phyloP scores from a whole-genome alignment of 2,329 filamentous ascomycete species.

The Phyllosticta paracitricarpa region DNA sequence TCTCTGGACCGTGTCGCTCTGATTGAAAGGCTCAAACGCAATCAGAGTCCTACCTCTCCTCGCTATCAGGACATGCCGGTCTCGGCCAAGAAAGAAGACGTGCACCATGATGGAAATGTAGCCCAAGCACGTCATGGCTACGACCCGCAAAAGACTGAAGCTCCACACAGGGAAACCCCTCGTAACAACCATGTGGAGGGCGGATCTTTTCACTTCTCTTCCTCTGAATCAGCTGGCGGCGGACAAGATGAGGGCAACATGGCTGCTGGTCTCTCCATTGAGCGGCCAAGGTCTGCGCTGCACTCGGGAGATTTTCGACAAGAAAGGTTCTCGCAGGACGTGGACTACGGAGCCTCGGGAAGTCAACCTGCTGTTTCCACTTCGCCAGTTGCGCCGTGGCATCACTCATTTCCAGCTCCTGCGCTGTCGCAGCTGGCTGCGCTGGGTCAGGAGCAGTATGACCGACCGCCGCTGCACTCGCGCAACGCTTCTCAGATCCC shows the following conservation, averaged over 20 bases:
- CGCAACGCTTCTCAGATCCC: conserved; percentile 50
- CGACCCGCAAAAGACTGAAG: neutral
- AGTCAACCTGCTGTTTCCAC: conserved; percentile 27
- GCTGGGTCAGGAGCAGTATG: conserved; percentile 10
- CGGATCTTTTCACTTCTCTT: neutral
- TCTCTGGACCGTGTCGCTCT: conserved; percentile 58
- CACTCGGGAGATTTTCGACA: conserved; percentile 54
- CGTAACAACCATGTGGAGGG: neutral
- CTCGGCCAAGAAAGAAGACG: neutral
- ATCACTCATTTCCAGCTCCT: conserved; percentile 34
- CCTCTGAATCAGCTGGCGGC: neutral
- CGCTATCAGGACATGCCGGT: conserved; percentile 47
- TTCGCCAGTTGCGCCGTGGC: conserved; percentile 50
- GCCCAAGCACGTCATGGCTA: neutral
- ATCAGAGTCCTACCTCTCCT: conserved; percentile 66
- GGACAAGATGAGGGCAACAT: conserved; percentile 15
- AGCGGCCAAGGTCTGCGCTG: conserved; percentile 67
- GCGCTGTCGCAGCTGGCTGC: conserved; percentile 16
- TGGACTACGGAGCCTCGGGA: conserved; percentile 15
- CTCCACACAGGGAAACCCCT: neutral
- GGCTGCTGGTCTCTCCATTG: conserved; percentile 47
- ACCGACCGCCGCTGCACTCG: conserved; percentile 28
- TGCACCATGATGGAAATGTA: neutral
- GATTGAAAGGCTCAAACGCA: conserved; percentile 70
- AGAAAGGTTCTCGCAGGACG: conserved; percentile 25